A percentile compares a stretch with the other conserved stretches of the same genome.
Conservation (phyloP, 179 eudicot genomes). For the Vitellaria paradoxa region DNA sequence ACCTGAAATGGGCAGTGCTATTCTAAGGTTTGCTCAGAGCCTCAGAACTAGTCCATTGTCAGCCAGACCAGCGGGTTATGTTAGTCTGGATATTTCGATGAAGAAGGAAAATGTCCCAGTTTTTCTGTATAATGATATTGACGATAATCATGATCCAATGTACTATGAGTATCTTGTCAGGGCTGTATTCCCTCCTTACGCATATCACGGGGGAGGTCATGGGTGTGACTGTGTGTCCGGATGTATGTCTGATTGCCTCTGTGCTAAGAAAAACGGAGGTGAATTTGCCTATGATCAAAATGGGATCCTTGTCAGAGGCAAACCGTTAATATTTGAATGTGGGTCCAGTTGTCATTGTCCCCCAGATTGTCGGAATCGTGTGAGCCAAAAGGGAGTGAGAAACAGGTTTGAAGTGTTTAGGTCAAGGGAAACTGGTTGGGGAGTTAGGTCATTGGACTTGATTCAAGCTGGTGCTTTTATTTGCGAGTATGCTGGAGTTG, state of each 20-base stretch:
- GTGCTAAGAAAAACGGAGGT: constrained; percentile 78
- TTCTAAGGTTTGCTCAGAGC: constrained; percentile 52
- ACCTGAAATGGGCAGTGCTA: constrained; percentile 77
- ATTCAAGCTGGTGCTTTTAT: constrained; percentile 89
- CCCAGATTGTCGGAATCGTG: constrained; percentile 74
- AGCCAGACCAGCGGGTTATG: constrained; percentile 63
- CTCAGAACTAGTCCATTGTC: constrained; percentile 50
- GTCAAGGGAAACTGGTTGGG: constrained; percentile 92
- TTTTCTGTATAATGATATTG: constrained; percentile 68
- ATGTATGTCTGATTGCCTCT: constrained; percentile 55
- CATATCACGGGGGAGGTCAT: constrained; percentile 36
- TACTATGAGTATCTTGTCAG: constrained; percentile 55
- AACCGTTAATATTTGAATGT: constrained; percentile 86
- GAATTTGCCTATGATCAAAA: constrained; percentile 71
- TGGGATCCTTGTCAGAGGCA: constrained; percentile 78
- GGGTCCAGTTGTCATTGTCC: constrained; percentile 73
- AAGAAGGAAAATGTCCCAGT: constrained; percentile 72
- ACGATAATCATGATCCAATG: constrained; percentile 60
- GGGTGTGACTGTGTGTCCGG: constrained; percentile 73
- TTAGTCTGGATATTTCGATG: constrained; percentile 65
- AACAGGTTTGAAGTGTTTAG: constrained; percentile 77
- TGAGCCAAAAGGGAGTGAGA: constrained; percentile 73
- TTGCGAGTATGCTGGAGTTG: constrained; percentile 83
- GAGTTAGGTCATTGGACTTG: constrained; percentile 81
- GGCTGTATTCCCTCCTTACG: constrained; percentile 65